These are phyloP conservation scores for Fusarium irregulare DNA, from an alignment of 2,329 filamentous ascomycete species.

Conservation along the genomic window DNA sequence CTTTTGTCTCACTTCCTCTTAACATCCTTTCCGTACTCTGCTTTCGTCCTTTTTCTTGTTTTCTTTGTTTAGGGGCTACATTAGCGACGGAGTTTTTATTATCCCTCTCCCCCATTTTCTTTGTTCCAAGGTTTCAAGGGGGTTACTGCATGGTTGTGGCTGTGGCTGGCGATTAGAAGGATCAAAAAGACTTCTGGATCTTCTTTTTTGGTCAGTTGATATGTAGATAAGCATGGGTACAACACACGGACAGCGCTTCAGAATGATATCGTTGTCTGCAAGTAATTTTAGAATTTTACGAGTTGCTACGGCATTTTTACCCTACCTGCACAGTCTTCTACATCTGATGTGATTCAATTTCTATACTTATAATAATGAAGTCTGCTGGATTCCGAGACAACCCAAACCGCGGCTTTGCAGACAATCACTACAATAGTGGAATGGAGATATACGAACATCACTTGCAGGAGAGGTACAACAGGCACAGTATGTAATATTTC, in stretches of 20 bases:
- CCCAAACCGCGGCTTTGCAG: conserved; percentile 28
- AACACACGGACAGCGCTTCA: conserved; percentile 24
- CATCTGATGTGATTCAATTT: not conserved
- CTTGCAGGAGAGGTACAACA: not conserved
- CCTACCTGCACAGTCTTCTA: not conserved
- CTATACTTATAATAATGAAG: not conserved
- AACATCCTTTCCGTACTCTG: conserved; percentile 12
- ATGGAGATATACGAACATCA: not conserved
- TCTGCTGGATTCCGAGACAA: not conserved
- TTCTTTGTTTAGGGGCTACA: conserved; percentile 42
- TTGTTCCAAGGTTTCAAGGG: conserved; percentile 2
- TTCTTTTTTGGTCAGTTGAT: conserved; percentile 5
- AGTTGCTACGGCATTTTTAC: conserved; percentile 12
- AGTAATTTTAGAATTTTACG: conserved; percentile 33
- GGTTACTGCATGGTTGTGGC: conserved; percentile 34
- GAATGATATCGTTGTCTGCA: conserved; percentile 34
- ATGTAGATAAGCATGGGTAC: conserved; percentile 31
- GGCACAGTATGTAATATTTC: conserved; percentile 16
- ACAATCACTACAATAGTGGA: not conserved
- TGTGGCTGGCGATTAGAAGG: conserved; percentile 13
- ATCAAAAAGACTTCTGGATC: conserved; percentile 2
- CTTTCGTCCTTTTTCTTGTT: conserved; percentile 8
- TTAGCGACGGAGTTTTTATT: conserved; percentile 55
- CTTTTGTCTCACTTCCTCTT: conserved; percentile 10
- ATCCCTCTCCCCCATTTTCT: conserved; percentile 12